These are phyloP conservation scores for Paramecium bursaria DNA, from an alignment of 73 alveolate species.

Conservation along the genomic window DNA sequence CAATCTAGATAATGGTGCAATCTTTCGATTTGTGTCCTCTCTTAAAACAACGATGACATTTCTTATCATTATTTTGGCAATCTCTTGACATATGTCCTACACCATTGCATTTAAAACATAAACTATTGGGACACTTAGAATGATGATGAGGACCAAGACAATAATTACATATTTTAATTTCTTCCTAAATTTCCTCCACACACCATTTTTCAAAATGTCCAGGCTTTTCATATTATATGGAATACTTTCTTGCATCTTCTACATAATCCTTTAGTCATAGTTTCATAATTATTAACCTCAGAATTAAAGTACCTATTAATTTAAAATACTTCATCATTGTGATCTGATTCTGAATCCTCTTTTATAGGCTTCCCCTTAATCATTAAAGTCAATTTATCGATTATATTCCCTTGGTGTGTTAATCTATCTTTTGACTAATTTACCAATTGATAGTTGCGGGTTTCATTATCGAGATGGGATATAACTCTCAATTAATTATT, in stretches of 20 bases:
- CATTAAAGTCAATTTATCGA: not conserved
- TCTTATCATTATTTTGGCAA: conserved; percentile 2
- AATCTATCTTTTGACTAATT: not conserved
- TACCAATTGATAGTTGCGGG: not conserved
- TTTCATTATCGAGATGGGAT: not conserved
- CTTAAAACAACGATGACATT: conserved; percentile 40
- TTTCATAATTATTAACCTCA: conserved; percentile 19
- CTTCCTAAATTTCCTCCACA: conserved; percentile 44
- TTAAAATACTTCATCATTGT: conserved; percentile 19
- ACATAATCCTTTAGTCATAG: conserved; percentile 46
- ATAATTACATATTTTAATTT: conserved; percentile 3
- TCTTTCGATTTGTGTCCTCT: conserved; percentile 52
- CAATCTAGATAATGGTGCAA: conserved; percentile 28
- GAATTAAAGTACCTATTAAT: conserved; percentile 7
- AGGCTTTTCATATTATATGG: conserved; percentile 42
- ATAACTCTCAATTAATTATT: conserved; percentile 17
- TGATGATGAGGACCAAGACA: conserved; percentile 39
- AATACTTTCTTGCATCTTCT: conserved; percentile 59
- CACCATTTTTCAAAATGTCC: conserved; percentile 65
- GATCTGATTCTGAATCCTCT: conserved; percentile 3
- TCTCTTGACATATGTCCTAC: conserved; percentile 57
- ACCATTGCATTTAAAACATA: conserved; percentile 41
- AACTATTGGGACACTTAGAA: conserved; percentile 45
- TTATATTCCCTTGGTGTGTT: not conserved
- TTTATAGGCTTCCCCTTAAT: not conserved